These are phyloP conservation scores for Mrakia blollopis DNA, from an alignment of 768 basidiomycete species.

Conservation along the genomic window DNA sequence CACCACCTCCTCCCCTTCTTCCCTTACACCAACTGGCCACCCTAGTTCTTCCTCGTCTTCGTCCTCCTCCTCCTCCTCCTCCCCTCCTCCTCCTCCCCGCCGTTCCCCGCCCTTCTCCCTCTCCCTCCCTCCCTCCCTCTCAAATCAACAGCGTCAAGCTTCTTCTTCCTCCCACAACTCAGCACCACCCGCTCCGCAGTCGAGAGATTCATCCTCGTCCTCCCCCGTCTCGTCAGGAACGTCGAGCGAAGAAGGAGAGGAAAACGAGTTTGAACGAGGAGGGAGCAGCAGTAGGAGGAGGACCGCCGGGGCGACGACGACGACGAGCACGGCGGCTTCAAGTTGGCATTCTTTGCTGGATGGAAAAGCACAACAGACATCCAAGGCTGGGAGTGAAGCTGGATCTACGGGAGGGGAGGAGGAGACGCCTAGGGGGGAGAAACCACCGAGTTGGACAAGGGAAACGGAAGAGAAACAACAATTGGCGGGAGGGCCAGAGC, in stretches of 20 bases:
- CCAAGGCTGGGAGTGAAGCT: no score
- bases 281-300: not conserved
- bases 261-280: not conserved
- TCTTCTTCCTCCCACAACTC: not conserved
- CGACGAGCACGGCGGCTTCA: not conserved
- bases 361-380: not conserved
- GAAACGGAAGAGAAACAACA: not conserved
- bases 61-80: no score
- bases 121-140: no score
- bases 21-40: not conserved
- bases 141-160: not conserved
- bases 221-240: constrained; percentile 2
- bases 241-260: not conserved
- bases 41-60: not conserved
- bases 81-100: not conserved
- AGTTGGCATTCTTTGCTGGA: constrained; percentile 10
- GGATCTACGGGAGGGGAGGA: constrained; percentile 16
- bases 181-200: not conserved
- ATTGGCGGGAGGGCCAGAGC: no score
- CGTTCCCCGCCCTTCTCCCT: not conserved
- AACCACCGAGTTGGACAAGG: constrained; percentile 1
- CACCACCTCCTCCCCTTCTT: no score
- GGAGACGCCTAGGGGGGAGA: constrained; percentile 18
- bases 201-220: not conserved
- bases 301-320: not conserved